These are phyloP conservation scores for Aspergillus latus DNA, from an alignment of 2,329 filamentous ascomycete genomes.

Conservation along the genomic window DNA sequence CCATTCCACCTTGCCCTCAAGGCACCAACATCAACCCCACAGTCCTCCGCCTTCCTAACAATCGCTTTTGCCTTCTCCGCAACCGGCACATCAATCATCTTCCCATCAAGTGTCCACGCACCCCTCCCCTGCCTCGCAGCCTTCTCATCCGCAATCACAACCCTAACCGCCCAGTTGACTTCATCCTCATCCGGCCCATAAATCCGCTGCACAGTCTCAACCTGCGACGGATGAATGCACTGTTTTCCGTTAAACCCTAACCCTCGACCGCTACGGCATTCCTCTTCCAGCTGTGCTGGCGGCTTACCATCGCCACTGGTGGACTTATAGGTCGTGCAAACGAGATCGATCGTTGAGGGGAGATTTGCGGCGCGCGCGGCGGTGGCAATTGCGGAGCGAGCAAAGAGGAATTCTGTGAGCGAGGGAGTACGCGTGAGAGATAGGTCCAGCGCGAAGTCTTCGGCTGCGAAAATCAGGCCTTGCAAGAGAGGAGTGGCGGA, in stretches of 20 bases:
- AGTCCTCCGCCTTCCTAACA: slow-evolving; percentile 65
- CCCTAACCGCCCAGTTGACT: slow-evolving; percentile 77
- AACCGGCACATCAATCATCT: slow-evolving; percentile 89
- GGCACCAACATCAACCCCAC: slow-evolving; percentile 66
- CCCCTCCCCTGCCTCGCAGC: slow-evolving; percentile 73
- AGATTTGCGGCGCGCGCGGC: slow-evolving; percentile 74
- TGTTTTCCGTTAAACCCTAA: slow-evolving; percentile 96
- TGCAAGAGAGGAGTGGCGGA: slow-evolving; percentile 68
- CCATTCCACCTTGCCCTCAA: slow-evolving; percentile 69
- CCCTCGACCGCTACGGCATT: slow-evolving; percentile 71
- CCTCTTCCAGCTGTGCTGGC: slow-evolving; percentile 61
- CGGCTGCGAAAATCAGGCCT: slow-evolving; percentile 87
- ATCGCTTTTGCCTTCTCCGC: slow-evolving; percentile 69
- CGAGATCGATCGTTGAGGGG: slow-evolving; percentile 80
- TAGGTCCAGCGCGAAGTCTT: slow-evolving; percentile 89
- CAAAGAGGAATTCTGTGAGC: slow-evolving; percentile 83
- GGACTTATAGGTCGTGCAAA: slow-evolving; percentile 78
- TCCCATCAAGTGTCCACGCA: slow-evolving; percentile 85
- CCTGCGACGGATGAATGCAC: slow-evolving; percentile 87
- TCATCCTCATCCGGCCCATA: slow-evolving; percentile 72
- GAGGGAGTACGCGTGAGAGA: slow-evolving; percentile 78
- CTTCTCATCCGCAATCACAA: slow-evolving; percentile 76
- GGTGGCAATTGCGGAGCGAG: slow-evolving; percentile 80
- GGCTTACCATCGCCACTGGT: slow-evolving; percentile 52
- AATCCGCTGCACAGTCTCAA: slow-evolving; percentile 69